Evolutionary conservation across 352 stramenopile species (phyloP).

Genomic region (Bremia lactucae): DNA sequence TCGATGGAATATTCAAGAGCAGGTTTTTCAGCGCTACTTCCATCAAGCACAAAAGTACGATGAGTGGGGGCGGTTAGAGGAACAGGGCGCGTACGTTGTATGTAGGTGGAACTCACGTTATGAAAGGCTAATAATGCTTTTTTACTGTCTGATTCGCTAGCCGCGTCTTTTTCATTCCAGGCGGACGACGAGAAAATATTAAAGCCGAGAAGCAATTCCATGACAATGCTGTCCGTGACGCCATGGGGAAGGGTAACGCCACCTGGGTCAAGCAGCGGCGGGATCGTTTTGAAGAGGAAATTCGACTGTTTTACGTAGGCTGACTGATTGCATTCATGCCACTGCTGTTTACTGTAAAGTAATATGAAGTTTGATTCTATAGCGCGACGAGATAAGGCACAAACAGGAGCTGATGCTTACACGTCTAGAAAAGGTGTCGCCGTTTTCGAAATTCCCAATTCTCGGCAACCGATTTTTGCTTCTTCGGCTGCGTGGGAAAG

Average conservation of each 20-base stretch:
- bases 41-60: conserved; percentile 39
- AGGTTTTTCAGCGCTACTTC: conserved; percentile 53
- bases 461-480: conserved; percentile 60
- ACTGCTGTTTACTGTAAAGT: background rate
- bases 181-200: conserved; percentile 49
- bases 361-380: conserved; percentile 5
- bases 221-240: conserved; percentile 45
- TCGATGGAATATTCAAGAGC: conserved; percentile 54
- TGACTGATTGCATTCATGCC: background rate
- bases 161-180: conserved; percentile 52
- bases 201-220: conserved; percentile 62
- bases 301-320: conserved; percentile 55
- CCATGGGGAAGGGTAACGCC: conserved; percentile 33
- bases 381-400: conserved; percentile 64
- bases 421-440: conserved; percentile 60
- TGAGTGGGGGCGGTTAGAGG: conserved; percentile 45
- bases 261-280: conserved; percentile 39
- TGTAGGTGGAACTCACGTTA: background rate
- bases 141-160: conserved; percentile 7
- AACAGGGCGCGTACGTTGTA: conserved; percentile 40
- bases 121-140: background rate
- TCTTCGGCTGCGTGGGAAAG: conserved; percentile 52
- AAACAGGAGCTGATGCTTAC: conserved; percentile 70
- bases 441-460: conserved; percentile 64
- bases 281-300: conserved; percentile 33